Percentiles rank a stretch among this genome's conserved stretches.
These are phyloP conservation scores for Amauroascus verrucosus DNA, from an alignment of 2,329 filamentous ascomycete genomes.

Conservation along the genomic window DNA sequence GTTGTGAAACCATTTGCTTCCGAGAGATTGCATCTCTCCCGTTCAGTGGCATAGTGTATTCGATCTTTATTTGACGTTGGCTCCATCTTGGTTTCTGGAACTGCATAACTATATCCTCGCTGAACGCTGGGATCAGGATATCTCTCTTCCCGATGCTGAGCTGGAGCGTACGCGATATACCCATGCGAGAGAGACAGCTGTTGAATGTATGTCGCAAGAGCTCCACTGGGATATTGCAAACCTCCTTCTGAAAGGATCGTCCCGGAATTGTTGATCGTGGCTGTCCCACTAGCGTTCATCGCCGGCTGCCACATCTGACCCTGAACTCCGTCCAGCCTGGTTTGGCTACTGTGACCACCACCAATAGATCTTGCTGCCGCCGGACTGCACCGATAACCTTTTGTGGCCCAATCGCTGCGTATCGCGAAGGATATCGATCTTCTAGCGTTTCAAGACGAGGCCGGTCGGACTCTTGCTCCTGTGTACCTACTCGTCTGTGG, in stretches of 20 bases:
- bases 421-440: background rate
- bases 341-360: background rate
- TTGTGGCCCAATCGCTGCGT: background rate
- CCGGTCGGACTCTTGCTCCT: background rate
- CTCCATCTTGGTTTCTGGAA: background rate
- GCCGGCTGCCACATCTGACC: background rate
- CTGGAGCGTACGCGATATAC: background rate
- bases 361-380: background rate
- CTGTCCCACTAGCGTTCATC: background rate
- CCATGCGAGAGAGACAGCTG: background rate
- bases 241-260: background rate
- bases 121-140: background rate
- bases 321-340: background rate
- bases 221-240: background rate
- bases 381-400: background rate
- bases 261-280: background rate
- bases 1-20: background rate
- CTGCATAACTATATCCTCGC: background rate
- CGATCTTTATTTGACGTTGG: background rate
- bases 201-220: background rate
- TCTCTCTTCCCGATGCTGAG: background rate
- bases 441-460: background rate
- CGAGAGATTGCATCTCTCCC: background rate
- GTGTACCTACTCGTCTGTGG: background rate
- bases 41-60: background rate